These are phyloP conservation scores for Geotrichum histeridarum DNA, from an alignment of 1,139 yeast genomes.

Conservation along the genomic window DNA sequence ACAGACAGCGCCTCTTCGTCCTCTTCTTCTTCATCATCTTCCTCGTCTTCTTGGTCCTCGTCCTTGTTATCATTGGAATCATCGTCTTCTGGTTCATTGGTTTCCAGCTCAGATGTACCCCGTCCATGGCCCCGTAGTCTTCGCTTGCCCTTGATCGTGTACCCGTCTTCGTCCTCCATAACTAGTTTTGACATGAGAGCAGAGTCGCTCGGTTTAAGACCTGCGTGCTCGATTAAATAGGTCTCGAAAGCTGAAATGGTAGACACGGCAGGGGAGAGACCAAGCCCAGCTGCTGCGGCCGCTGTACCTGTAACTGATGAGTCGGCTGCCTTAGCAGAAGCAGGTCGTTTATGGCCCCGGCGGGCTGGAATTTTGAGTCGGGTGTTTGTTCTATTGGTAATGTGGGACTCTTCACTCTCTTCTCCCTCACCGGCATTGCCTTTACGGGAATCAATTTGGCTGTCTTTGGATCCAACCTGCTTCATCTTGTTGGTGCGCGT, in stretches of 20 bases:
- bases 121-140: background rate
- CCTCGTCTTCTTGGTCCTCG: conserved; percentile 12
- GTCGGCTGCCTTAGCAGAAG: too few relatives aligned
- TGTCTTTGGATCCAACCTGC: too few relatives aligned
- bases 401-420: too few relatives aligned
- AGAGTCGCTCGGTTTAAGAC: background rate
- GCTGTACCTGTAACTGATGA: background rate
- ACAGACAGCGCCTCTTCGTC: conserved; percentile 17
- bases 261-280: conserved; percentile 2
- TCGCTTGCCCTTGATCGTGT: background rate
- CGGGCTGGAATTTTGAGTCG: too few relatives aligned
- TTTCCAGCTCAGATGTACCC: background rate
- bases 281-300: background rate
- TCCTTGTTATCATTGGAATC: conserved; percentile 2
- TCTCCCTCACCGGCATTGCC: too few relatives aligned
- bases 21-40: conserved; percentile 20
- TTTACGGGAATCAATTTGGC: too few relatives aligned
- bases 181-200: background rate
- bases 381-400: too few relatives aligned
- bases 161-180: background rate
- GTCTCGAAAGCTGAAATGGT: conserved; percentile 1
- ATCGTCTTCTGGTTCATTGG: background rate
- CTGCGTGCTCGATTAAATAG: conserved; percentile 3
- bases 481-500: too few relatives aligned
- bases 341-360: too few relatives aligned